Conservation (phyloP, 495 filamentous ascomycete genomes). For the Penicillium riverlandense region DNA sequence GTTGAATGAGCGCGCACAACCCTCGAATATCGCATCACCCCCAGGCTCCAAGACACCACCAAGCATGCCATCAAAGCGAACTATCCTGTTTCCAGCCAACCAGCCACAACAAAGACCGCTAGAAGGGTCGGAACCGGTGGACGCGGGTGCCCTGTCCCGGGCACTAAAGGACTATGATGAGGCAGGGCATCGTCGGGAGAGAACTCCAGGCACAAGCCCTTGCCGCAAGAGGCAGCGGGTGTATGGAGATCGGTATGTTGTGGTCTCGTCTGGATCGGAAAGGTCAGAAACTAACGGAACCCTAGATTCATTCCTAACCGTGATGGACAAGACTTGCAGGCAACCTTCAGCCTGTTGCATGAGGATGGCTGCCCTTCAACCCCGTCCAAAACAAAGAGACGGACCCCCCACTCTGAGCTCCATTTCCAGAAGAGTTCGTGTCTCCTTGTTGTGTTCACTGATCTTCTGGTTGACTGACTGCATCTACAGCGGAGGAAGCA, state of each 20-base stretch:
- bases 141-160: conserved; percentile 53
- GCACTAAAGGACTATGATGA: conserved; percentile 59
- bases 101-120: conserved; percentile 17
- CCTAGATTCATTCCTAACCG: conserved; percentile 90
- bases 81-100: conserved; percentile 31
- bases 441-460: neutral
- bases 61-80: conserved; percentile 33
- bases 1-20: conserved; percentile 7
- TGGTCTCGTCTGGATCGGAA: neutral
- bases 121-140: conserved; percentile 49
- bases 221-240: conserved; percentile 81
- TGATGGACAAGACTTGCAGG: conserved; percentile 85
- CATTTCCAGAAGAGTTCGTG: conserved; percentile 86
- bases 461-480: conserved; percentile 29
- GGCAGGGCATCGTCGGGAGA: conserved; percentile 53
- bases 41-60: conserved; percentile 41
- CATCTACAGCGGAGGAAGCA: conserved; percentile 75
- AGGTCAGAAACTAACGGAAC: conserved; percentile 1
- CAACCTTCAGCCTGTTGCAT: conserved; percentile 82
- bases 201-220: conserved; percentile 68
- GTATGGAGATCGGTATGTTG: conserved; percentile 68
- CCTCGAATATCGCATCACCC: conserved; percentile 30
- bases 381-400: conserved; percentile 73
- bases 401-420: conserved; percentile 82
- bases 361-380: conserved; percentile 90